Base-by-base conservation (phyloP, 352 stramenopile genomes). In the Pythium monospermum region DNA sequence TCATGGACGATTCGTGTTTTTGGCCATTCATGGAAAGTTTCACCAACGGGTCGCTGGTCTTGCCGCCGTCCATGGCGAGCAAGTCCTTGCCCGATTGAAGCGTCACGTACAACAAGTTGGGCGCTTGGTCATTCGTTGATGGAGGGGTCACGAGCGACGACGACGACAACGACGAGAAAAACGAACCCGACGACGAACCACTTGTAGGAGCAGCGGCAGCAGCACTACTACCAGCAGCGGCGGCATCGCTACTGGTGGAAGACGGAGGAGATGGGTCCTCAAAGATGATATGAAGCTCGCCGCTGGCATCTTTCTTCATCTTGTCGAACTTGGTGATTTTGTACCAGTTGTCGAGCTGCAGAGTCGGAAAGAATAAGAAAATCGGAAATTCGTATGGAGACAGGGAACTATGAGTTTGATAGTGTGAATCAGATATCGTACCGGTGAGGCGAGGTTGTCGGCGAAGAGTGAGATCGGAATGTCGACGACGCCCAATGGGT, bases 31-130 rank as follows among this genome's bases (percentile, higher is more conserved):
- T 76, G 42, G 62, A 71, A 6, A 95, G 53, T 37, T 91, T 83
- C 44, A 96, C 85, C 15, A 97, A 72, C 10, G 91, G 91, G 46
- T 97, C 91, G 41, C 80, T 94, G 4, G 72, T 83, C 0, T 71
- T 88, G 23, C 83, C 86, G 39, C 88, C 73, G 56, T 96, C 85
- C 78, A 95, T 94, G 0, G 79, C 78, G 16, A 96, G 71, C 27
- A 96, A 54, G 32, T 91, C 69, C 54, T 87, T 87, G 38, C 76
- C 81, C 8, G 76, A 83, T 27, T 87, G 74, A 6, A 91, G 41
- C 40, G 73, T 89, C 40, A 91, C 77, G 31, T 76, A 80, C 11
- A 91, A 53, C 37, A 89, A 45, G 44, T 91, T 91, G 1, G 77
- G 81, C 7, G 72, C 61, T 11, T 76, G 60, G 15, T 47, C 54